Conservation (phyloP, 2,329 filamentous ascomycete genomes). For the Diaporthe vaccinii region DNA sequence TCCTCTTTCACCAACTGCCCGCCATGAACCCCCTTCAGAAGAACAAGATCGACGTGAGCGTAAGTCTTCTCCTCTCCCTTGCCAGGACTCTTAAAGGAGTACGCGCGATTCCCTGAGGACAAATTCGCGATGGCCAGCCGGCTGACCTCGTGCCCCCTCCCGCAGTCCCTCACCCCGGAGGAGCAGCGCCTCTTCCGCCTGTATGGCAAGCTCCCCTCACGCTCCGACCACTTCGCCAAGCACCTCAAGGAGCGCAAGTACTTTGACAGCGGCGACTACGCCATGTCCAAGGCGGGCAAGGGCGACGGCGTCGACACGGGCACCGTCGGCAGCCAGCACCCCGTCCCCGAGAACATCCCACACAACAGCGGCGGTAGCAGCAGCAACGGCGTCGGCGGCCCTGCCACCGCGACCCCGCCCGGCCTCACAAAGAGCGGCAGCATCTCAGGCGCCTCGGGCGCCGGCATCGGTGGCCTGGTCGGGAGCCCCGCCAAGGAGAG, state of each 20-base stretch:
- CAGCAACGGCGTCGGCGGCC: slow-evolving; percentile 45
- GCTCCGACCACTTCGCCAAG: slow-evolving; percentile 96
- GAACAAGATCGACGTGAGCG: slow-evolving; percentile 97
- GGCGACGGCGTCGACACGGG: slow-evolving; percentile 94
- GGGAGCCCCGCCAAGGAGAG: slow-evolving; percentile 92
- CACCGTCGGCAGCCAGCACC: slow-evolving; percentile 93
- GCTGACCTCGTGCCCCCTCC: slow-evolving; percentile 19
- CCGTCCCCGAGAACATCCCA: slow-evolving; percentile 94
- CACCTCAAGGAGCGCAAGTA: slow-evolving; percentile 99
- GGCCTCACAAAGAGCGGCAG: slow-evolving; percentile 47
- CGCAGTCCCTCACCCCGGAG: slow-evolving; percentile 88
- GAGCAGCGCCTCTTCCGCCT: slow-evolving; percentile 97
- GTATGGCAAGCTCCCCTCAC: slow-evolving; percentile 97
- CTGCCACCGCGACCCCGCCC: slow-evolving; percentile 8
- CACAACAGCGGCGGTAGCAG: slow-evolving; percentile 73
- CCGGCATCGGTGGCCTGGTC: slow-evolving; percentile 60
- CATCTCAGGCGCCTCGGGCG: slow-evolving; percentile 57
- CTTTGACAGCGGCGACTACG: slow-evolving; percentile 97
- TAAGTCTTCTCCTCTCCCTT: slow-evolving; percentile 63
- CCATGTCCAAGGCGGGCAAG: slow-evolving; percentile 97
- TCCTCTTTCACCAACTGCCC: slow-evolving; percentile 41
- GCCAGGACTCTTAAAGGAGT: slow-evolving; percentile 37
- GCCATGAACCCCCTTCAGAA: slow-evolving; percentile 96
- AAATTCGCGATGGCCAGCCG: background rate
- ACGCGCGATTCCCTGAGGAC: background rate